Evolutionary conservation across 2,329 filamentous ascomycete species (phyloP).

Genomic region (Hypoxylon sp.): DNA sequence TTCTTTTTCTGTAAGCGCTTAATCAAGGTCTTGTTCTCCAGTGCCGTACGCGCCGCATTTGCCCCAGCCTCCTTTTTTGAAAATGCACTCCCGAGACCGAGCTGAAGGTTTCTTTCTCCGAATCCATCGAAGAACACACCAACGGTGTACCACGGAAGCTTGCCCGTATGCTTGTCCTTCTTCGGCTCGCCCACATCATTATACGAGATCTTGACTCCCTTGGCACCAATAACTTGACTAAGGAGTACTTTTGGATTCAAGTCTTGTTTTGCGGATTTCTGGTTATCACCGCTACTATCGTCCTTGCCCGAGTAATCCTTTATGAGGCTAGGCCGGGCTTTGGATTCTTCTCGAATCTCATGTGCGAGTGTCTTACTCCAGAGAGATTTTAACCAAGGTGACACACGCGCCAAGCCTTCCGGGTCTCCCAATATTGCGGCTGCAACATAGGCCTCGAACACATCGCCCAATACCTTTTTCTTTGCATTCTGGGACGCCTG

Average conservation of each 20-base stretch:
- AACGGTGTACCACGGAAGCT: constrained; percentile 72
- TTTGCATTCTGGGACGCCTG: constrained; percentile 66
- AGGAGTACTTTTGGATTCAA: constrained; percentile 68
- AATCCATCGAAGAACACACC: constrained; percentile 77
- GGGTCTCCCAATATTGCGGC: constrained; percentile 80
- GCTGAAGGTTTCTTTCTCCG: constrained; percentile 73
- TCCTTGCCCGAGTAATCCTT: constrained; percentile 25
- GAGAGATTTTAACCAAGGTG: constrained; percentile 80
- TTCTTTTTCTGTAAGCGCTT: constrained; percentile 66
- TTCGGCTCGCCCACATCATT: constrained; percentile 68
- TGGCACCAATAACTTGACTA: constrained; percentile 66
- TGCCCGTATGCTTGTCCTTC: constrained; percentile 67
- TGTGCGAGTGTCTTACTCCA: constrained; percentile 77
- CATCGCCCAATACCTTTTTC: constrained; percentile 84
- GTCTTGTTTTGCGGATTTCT: constrained; percentile 33
- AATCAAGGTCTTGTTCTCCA: constrained; percentile 77
- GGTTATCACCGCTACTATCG: constrained; percentile 31
- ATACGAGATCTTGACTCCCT: constrained; percentile 74
- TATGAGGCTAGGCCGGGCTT: constrained; percentile 12
- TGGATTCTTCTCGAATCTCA: constrained; percentile 64
- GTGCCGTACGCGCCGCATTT: constrained; percentile 74
- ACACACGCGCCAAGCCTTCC: constrained; percentile 71
- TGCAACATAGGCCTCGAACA: constrained; percentile 93
- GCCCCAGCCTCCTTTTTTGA: constrained; percentile 79
- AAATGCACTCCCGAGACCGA: constrained; percentile 75